Conservation (phyloP, 805 yeast species). For the Middelhovenomyces tepae region DNA sequence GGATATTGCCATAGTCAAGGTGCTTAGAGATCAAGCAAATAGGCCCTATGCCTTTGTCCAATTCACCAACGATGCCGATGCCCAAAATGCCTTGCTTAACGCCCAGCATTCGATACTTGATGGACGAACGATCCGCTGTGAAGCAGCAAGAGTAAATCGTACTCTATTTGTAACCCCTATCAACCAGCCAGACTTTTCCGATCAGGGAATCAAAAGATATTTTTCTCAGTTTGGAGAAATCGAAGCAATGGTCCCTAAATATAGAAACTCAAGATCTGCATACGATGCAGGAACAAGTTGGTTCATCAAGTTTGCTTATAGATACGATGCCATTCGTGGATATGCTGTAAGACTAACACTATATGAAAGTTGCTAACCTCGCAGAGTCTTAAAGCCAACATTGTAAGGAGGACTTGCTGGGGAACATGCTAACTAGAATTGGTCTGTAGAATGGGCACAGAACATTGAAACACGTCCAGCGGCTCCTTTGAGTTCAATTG, state of each 20-base stretch:
- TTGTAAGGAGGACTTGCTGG: no score
- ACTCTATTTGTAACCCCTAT: constrained; percentile 53
- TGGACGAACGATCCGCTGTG: constrained; percentile 77
- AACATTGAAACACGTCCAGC: constrained; percentile 39
- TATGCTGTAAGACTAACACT: constrained; percentile 39
- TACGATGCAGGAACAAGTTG: constrained; percentile 35
- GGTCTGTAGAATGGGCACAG: constrained; percentile 78
- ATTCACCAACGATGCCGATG: constrained; percentile 61
- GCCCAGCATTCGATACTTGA: constrained; percentile 65
- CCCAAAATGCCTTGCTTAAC: constrained; percentile 51
- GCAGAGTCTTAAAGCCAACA: constrained; percentile 48
- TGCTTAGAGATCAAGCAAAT: constrained; percentile 68
- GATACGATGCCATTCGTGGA: constrained; percentile 84
- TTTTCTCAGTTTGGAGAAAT: constrained; percentile 61
- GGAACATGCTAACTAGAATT: constrained; percentile 24
- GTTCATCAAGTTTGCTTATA: constrained; percentile 69
- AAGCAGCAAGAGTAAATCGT: constrained; percentile 84
- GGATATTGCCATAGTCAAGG: constrained; percentile 61
- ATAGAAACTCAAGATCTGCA: no score
- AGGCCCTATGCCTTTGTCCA: constrained; percentile 94
- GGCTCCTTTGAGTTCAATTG: constrained; percentile 41
- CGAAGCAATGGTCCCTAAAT: constrained; percentile 45
- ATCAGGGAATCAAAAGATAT: constrained; percentile 29
- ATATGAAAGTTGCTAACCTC: constrained; percentile 22
- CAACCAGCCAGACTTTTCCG: neutral